Conservation (phyloP, 2,329 filamentous ascomycete genomes). For the Botryosphaeria agaves region DNA sequence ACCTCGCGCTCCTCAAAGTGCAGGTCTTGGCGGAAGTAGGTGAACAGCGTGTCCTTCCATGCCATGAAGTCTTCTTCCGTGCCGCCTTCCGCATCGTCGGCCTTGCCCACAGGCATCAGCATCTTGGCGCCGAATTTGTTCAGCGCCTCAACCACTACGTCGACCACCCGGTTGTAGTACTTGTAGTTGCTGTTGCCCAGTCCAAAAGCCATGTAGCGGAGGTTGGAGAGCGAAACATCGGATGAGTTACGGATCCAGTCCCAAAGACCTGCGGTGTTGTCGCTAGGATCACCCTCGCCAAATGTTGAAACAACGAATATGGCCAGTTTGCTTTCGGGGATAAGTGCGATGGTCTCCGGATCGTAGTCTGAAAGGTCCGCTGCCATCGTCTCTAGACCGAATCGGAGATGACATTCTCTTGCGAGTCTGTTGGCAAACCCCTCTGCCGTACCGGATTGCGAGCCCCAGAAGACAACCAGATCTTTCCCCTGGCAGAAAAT, state of each 20-base stretch:
- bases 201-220: constrained; percentile 25
- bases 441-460: constrained; percentile 30
- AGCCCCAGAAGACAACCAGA: constrained; percentile 30
- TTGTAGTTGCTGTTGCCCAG: constrained; percentile 31
- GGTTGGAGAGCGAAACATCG: constrained; percentile 6
- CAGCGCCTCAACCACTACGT: constrained; percentile 16
- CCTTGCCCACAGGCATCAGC: constrained; percentile 16
- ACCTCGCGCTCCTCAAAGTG: constrained; percentile 16
- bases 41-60: constrained; percentile 22
- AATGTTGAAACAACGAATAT: constrained; percentile 13
- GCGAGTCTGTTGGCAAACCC: constrained; percentile 23
- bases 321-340: constrained; percentile 8
- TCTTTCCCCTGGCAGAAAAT: constrained; percentile 5
- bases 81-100: constrained; percentile 23
- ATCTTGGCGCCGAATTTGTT: constrained; percentile 15
- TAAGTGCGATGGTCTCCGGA: constrained; percentile 17
- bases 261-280: constrained; percentile 18
- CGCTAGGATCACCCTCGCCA: constrained; percentile 13
- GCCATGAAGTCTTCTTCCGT: constrained; percentile 26
- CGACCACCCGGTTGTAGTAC: constrained; percentile 25
- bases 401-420: constrained; percentile 21
- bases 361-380: constrained; percentile 33
- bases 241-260: constrained; percentile 15
- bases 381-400: constrained; percentile 21
- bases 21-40: constrained; percentile 13